Evolutionary conservation across 208 protist genomes (phyloP).

Genomic region (Leishmania guyanensis): DNA sequence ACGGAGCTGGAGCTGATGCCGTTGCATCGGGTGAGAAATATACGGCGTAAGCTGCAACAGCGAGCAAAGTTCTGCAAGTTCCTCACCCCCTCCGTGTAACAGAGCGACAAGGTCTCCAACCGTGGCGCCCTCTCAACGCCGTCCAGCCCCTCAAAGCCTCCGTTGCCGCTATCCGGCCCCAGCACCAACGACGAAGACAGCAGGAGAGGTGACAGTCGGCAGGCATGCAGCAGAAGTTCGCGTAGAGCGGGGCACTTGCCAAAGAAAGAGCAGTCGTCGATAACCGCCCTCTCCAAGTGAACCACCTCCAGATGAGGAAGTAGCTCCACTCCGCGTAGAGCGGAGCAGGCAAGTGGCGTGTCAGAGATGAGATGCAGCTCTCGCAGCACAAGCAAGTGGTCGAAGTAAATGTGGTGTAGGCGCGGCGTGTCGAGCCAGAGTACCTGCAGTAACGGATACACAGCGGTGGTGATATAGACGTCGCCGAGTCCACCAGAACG

Average conservation of each 20-base stretch:
- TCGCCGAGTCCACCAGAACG: slow-evolving; percentile 11
- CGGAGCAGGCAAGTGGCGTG: slow-evolving; percentile 34
- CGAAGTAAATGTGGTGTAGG: slow-evolving; percentile 30
- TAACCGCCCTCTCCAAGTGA: slow-evolving; percentile 45
- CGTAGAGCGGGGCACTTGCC: slow-evolving; percentile 36
- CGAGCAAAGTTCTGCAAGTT: slow-evolving; percentile 40
- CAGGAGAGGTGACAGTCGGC: slow-evolving; percentile 35
- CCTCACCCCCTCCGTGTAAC: slow-evolving; percentile 47
- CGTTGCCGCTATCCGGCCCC: neutral
- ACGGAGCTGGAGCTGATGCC: slow-evolving; percentile 47
- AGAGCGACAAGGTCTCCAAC: slow-evolving; percentile 55
- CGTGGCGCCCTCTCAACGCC: slow-evolving; percentile 44
- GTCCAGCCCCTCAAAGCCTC: slow-evolving; percentile 21
- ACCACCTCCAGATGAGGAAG: slow-evolving; percentile 57
- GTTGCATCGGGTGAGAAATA: slow-evolving; percentile 64
- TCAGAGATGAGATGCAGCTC: slow-evolving; percentile 65
- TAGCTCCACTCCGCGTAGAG: slow-evolving; percentile 41
- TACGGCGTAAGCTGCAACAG: slow-evolving; percentile 41
- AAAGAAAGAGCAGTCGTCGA: slow-evolving; percentile 51
- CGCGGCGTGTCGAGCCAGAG: slow-evolving; percentile 58
- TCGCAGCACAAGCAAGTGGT: slow-evolving; percentile 25
- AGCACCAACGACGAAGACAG: slow-evolving; percentile 1
- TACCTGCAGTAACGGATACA: slow-evolving; percentile 44
- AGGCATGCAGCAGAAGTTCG: slow-evolving; percentile 58
- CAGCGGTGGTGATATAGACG: slow-evolving; percentile 16